Conservation (phyloP, 306 rosid species). For the Dalbergia cochinchinensis region DNA sequence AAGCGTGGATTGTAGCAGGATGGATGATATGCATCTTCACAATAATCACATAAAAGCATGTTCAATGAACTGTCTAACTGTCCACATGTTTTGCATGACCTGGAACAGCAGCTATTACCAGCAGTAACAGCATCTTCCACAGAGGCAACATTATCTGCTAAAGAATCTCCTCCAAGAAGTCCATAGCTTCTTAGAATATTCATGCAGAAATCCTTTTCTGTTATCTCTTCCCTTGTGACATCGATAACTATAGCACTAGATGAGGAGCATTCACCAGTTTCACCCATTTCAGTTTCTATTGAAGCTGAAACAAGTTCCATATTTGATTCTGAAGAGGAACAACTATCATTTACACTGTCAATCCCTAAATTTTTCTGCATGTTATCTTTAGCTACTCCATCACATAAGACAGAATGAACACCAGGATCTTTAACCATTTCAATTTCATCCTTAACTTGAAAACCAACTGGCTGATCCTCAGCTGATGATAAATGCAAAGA, state of each 20-base stretch:
- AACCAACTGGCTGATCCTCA: slow-evolving; percentile 56
- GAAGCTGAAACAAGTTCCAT: slow-evolving; percentile 66
- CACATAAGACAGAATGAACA: slow-evolving; percentile 46
- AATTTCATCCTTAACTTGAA: slow-evolving; percentile 54
- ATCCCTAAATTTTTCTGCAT: slow-evolving; percentile 61
- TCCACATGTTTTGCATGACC: slow-evolving; percentile 81
- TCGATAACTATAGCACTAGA: slow-evolving; percentile 70
- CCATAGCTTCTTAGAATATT: slow-evolving; percentile 74
- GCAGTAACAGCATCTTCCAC: slow-evolving; percentile 50
- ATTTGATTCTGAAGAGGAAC: slow-evolving; percentile 90
- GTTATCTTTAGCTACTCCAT: slow-evolving; percentile 51
- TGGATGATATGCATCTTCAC: slow-evolving; percentile 88
- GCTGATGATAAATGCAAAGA: slow-evolving; percentile 53
- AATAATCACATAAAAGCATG: slow-evolving; percentile 87
- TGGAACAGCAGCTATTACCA: slow-evolving; percentile 51
- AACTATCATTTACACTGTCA: slow-evolving; percentile 79
- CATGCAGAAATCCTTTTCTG: slow-evolving; percentile 82
- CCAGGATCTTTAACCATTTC: slow-evolving; percentile 49
- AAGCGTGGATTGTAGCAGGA: slow-evolving; percentile 72
- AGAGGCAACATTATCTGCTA: slow-evolving; percentile 43
- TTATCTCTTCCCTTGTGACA: slow-evolving; percentile 55
- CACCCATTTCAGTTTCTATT: slow-evolving; percentile 67
- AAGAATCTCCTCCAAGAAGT: slow-evolving; percentile 55
- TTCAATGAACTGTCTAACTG: slow-evolving; percentile 58
- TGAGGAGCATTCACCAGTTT: slow-evolving; percentile 85